phyloP scores from a whole-genome alignment of 2,329 filamentous ascomycete genomes.

The Sclerotinia borealis region DNA sequence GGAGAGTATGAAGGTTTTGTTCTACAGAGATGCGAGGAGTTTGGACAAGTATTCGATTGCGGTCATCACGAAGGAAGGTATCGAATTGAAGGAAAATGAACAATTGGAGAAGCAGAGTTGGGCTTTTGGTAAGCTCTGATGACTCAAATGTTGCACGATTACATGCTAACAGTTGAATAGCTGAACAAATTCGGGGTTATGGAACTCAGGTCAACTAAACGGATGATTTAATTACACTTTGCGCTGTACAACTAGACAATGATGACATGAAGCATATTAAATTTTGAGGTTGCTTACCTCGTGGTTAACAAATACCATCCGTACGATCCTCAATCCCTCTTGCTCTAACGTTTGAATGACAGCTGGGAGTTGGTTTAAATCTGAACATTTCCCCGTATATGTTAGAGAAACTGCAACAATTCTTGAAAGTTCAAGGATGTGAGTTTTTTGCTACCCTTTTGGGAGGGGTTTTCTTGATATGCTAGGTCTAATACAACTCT shows the following conservation, averaged over 20 bases:
- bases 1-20: conserved; percentile 98
- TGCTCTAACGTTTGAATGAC: too few relatives aligned
- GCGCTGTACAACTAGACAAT: conserved; percentile 29
- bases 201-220: conserved; percentile 66
- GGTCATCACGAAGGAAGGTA: conserved; percentile 80
- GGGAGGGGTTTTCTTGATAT: not conserved
- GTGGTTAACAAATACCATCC: not conserved
- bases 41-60: conserved; percentile 88
- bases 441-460: not conserved
- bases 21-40: conserved; percentile 92
- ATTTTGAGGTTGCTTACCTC: not conserved
- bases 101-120: conserved; percentile 94
- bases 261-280: conserved; percentile 23
- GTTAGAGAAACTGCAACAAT: not conserved
- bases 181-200: conserved; percentile 89
- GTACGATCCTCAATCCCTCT: not conserved
- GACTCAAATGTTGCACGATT: not conserved
- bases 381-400: too few relatives aligned
- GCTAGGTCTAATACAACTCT: not conserved
- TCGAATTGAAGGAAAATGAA: conserved; percentile 77
- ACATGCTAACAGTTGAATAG: conserved; percentile 37
- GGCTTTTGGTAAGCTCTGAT: conserved; percentile 57
- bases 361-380: not conserved
- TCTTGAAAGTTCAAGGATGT: not conserved
- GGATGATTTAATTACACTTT: conserved; percentile 11